Evolutionary conservation across 2,329 filamentous ascomycete genomes (phyloP), one percentile per base, ranked within the genome.

Genomic region (Aspergillus caelatus): DNA sequence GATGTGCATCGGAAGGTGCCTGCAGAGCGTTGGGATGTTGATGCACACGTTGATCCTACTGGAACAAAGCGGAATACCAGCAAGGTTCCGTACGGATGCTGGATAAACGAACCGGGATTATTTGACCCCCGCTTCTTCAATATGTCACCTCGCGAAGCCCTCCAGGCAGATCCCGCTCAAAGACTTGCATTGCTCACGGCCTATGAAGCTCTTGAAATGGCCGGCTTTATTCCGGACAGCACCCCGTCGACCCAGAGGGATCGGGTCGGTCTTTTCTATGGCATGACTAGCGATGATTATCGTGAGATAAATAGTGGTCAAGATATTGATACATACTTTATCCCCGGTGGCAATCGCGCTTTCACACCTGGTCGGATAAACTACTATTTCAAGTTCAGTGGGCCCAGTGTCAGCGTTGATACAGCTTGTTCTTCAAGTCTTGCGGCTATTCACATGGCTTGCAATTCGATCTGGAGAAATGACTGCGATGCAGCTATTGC

Each of bases 101-200:
- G 88, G 79, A 86, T 92, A 68, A 88, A 92, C 65, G 86, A 93
- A 65, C 91, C 91, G 0, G 90, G 90, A 60, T 82, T 90, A 54
- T 94, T 94, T 72, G 91, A 94, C 70, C 89, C 90, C n/a, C 84
- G 89, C 1, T 94, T 94, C 79, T 94, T 94, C 85, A 93, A 93
- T 78, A 94, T 94, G 89, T 93, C 91, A 41, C 91, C 91, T 7
- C 87, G 90, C 68, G 91, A 94, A 78, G 92, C 92, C 30, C 86
- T 88, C 58, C 90, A 93, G 74, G 93, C 91, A 1, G 91, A 94
- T 74, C 92, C 92, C 0, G 92, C 92, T 85, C 91, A 93, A 75
- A 85, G 92, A 70, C 83, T 94, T 68, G 89, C 90, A 4, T 80
- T 95, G 28, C 86, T 89, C 8, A 93, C 91, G 3, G 90, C 91